These are phyloP conservation scores for Arctium minus DNA, from an alignment of 129 eudicot species.

Conservation along the genomic window DNA sequence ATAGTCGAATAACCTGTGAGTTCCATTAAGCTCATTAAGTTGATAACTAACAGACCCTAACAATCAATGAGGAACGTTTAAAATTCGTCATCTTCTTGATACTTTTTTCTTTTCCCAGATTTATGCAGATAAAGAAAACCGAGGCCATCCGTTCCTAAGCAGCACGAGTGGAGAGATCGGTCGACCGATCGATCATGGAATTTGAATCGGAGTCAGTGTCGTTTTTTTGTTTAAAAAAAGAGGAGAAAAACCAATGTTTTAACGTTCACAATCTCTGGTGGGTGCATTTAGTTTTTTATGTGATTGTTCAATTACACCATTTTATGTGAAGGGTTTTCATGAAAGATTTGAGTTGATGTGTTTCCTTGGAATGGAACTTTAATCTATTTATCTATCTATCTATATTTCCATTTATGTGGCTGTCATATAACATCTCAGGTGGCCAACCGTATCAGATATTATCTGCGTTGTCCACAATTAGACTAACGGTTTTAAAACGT, in stretches of 20 bases:
- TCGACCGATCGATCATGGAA: background rate
- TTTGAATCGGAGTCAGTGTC: constrained; percentile 3
- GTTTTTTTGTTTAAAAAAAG: background rate
- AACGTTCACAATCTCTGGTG: constrained; percentile 4
- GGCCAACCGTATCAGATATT: too few relatives aligned
- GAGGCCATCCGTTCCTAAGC: background rate
- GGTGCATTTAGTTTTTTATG: constrained; percentile 7
- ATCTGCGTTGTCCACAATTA: too few relatives aligned
- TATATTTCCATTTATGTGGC: background rate
- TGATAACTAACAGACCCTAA: background rate
- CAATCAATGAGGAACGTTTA: background rate
- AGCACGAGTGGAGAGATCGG: background rate
- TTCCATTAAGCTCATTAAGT: too few relatives aligned
- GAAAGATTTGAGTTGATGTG: constrained; percentile 11
- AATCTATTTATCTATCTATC: background rate
- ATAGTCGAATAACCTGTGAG: too few relatives aligned
- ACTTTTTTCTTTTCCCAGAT: background rate
- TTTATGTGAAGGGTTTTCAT: constrained; percentile 7
- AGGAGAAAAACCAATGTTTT: background rate
- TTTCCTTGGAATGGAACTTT: background rate
- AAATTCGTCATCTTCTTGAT: constrained; percentile 3
- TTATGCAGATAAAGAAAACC: constrained; percentile 24
- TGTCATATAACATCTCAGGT: too few relatives aligned
- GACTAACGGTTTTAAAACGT: background rate
- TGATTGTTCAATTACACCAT: constrained; percentile 20